phyloP scores from a whole-genome alignment of 257 asterid genomes.

The Primulina eburnea region DNA sequence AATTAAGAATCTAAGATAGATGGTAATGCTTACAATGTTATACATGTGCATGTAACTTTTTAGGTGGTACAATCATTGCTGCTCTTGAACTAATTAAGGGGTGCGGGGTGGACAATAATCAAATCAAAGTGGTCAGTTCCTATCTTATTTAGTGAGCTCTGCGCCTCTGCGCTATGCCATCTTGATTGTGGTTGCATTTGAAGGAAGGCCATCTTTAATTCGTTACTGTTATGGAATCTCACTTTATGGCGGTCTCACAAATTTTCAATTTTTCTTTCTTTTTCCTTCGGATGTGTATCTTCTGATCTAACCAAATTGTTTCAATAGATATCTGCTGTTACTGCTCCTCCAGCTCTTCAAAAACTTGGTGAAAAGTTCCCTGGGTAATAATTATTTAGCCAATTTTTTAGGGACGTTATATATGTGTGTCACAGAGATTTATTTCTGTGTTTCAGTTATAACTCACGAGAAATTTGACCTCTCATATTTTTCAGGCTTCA shows the following conservation, averaged over 20 bases:
- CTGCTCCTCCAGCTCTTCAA: slow-evolving; percentile 91
- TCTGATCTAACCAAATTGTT: slow-evolving; percentile 20
- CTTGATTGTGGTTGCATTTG: slow-evolving; percentile 14
- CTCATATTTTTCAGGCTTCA: slow-evolving; percentile 63
- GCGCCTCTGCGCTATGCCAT: background rate
- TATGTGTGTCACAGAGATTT: background rate
- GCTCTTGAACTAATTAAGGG: slow-evolving; percentile 80
- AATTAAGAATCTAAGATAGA: background rate
- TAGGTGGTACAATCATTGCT: slow-evolving; percentile 91
- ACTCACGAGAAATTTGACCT: background rate
- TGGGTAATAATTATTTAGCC: slow-evolving; percentile 49
- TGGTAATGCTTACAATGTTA: slow-evolving; percentile 5
- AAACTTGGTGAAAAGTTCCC: slow-evolving; percentile 79
- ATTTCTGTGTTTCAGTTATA: slow-evolving; percentile 8
- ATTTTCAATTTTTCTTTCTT: background rate
- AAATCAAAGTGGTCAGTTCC: slow-evolving; percentile 83
- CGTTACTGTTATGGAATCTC: background rate
- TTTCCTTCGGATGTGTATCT: background rate
- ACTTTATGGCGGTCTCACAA: background rate
- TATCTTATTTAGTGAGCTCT: background rate
- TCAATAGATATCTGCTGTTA: slow-evolving; percentile 75
- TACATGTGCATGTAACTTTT: slow-evolving; percentile 17
- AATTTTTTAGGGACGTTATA: background rate
- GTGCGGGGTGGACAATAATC: slow-evolving; percentile 70
- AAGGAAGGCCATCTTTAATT: background rate